Evolutionary conservation across 805 yeast species (phyloP).

Genomic region (Zygosaccharomyces siamensis): DNA sequence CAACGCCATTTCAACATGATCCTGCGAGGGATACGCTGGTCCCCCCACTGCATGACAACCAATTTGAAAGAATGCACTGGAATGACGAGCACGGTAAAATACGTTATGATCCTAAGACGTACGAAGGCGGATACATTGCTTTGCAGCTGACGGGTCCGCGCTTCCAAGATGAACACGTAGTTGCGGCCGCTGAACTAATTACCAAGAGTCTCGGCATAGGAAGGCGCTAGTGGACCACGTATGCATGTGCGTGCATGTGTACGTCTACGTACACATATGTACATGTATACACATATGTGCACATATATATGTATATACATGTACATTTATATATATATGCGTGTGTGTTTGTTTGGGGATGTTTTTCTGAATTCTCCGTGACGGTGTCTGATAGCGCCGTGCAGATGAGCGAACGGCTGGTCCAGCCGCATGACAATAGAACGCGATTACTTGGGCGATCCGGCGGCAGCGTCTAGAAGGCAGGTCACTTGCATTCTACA

Average conservation of each 20-base stretch:
- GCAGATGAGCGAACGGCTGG: too few species aligned
- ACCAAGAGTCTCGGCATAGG: conserved; percentile 18
- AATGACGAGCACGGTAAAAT: conserved; percentile 15
- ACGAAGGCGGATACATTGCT: conserved; percentile 46
- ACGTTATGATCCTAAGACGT: conserved; percentile 34
- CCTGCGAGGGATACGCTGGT: conserved; percentile 41
- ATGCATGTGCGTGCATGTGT: neutral
- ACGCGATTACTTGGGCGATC: too few species aligned
- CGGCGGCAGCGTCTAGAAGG: too few species aligned
- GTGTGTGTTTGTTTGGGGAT: too few species aligned
- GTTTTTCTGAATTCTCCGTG: too few species aligned
- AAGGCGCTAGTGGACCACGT: neutral
- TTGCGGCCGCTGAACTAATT: conserved; percentile 43
- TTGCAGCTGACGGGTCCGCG: conserved; percentile 49
- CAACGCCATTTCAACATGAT: conserved; percentile 58
- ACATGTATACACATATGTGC: neutral
- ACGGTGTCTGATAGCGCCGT: too few species aligned
- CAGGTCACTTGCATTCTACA: too few species aligned
- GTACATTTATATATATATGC: neutral
- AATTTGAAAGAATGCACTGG: conserved; percentile 26
- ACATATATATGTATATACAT: neutral
- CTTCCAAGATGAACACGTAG: conserved; percentile 45
- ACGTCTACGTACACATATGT: neutral
- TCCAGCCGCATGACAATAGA: too few species aligned
- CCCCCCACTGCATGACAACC: conserved; percentile 16